phyloP scores from a whole-genome alignment of 129 eudicot genomes.

The Helianthus tuberosus region DNA sequence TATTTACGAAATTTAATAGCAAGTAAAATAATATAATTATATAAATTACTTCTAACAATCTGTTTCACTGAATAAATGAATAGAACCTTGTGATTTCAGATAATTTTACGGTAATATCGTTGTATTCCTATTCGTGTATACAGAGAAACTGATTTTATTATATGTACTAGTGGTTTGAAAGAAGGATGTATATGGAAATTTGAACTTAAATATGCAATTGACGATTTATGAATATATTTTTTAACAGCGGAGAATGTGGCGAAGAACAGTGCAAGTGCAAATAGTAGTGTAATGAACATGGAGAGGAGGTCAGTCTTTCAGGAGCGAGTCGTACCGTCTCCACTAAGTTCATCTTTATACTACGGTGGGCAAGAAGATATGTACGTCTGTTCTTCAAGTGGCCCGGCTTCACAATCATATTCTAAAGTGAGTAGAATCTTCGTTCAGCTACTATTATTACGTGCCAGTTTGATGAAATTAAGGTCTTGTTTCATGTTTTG shows the following conservation, averaged over 20 bases:
- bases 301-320: slow-evolving; percentile 51
- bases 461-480: not conserved
- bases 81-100: too few relatives aligned
- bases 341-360: slow-evolving; percentile 64
- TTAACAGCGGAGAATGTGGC: slow-evolving; percentile 41
- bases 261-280: slow-evolving; percentile 33
- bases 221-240: not conserved
- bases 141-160: too few relatives aligned
- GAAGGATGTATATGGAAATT: too few relatives aligned
- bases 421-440: slow-evolving; percentile 35
- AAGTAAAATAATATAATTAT: too few relatives aligned
- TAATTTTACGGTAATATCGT: too few relatives aligned
- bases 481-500: slow-evolving; percentile 18
- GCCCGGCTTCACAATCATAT: slow-evolving; percentile 32
- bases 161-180: too few relatives aligned
- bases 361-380: slow-evolving; percentile 74
- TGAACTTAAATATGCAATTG: not conserved
- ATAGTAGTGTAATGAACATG: slow-evolving; percentile 36
- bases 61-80: too few relatives aligned
- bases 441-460: not conserved
- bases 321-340: slow-evolving; percentile 49
- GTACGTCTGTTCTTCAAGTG: slow-evolving; percentile 56
- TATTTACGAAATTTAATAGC: too few relatives aligned
- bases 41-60: too few relatives aligned
- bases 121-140: too few relatives aligned